Conservation (phyloP, 805 yeast species). For the Candida ulmi region DNA sequence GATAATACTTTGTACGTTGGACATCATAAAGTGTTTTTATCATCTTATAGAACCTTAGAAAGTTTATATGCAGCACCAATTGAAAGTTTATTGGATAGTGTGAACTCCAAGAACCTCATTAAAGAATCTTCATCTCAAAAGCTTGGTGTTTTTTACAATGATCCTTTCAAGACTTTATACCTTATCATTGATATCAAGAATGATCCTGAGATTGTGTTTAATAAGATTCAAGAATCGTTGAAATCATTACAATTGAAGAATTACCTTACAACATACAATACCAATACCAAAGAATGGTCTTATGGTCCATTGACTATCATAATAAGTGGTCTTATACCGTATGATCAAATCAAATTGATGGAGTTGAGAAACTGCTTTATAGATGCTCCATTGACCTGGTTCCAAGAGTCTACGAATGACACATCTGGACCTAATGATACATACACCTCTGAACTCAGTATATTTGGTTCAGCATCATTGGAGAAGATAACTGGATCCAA, state of each 20-base stretch:
- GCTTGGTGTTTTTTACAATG: constrained; percentile 24
- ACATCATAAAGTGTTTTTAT: constrained; percentile 46
- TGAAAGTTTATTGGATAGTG: constrained; percentile 35
- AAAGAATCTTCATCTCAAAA: constrained; percentile 2
- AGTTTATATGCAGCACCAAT: constrained; percentile 50
- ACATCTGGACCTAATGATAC: constrained; percentile 1
- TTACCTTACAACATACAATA: constrained; percentile 47
- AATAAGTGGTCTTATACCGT: constrained; percentile 62
- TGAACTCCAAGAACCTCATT: constrained; percentile 28
- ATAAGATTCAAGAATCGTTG: constrained; percentile 38
- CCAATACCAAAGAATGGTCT: constrained; percentile 25
- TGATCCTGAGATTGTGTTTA: constrained; percentile 38
- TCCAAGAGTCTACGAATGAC: constrained; percentile 21
- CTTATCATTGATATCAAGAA: constrained; percentile 65
- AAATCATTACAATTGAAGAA: constrained; percentile 40
- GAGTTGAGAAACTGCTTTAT: constrained; percentile 11
- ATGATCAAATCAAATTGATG: constrained; percentile 25
- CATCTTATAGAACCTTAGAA: constrained; percentile 37
- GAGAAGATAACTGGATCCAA: constrained; percentile 12
- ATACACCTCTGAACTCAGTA: constrained; percentile 19
- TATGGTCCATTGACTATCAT: constrained; percentile 57
- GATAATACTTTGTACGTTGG: constrained; percentile 50
- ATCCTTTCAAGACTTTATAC: constrained; percentile 46
- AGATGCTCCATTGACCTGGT: constrained; percentile 38
- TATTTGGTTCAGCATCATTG: constrained; percentile 41